Conservation (phyloP, 1,284 basidiomycete species). For the Papiliotrema flavescens region DNA sequence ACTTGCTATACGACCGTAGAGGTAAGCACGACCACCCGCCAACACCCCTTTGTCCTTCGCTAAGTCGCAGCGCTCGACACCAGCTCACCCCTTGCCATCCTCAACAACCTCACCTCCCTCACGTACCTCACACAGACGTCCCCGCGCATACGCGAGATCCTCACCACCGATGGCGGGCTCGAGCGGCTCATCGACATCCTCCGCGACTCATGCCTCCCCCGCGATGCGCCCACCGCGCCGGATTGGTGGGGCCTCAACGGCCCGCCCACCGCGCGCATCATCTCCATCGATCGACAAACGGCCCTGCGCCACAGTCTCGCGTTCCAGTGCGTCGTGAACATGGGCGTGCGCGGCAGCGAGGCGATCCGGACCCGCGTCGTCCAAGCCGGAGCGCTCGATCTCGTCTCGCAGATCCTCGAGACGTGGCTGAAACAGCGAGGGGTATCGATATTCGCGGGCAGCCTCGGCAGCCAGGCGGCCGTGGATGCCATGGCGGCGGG, state of each 20-base stretch:
- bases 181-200: slow-evolving; percentile 91
- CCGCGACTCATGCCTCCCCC: slow-evolving; percentile 65
- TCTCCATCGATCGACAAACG: slow-evolving; percentile 70
- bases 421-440: slow-evolving; percentile 83
- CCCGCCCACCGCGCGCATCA: slow-evolving; percentile 47
- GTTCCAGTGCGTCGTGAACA: slow-evolving; percentile 96
- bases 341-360: slow-evolving; percentile 95
- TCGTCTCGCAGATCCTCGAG: slow-evolving; percentile 91
- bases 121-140: slow-evolving; percentile 97
- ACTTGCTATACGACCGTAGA: slow-evolving; percentile 90
- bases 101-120: slow-evolving; percentile 96
- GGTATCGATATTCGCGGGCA: slow-evolving; percentile 44
- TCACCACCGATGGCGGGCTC: slow-evolving; percentile 95
- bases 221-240: slow-evolving; percentile 32
- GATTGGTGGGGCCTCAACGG: slow-evolving; percentile 49
- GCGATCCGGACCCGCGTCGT: slow-evolving; percentile 87
- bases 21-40: slow-evolving; percentile 57
- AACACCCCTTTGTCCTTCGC: background rate
- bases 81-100: slow-evolving; percentile 80
- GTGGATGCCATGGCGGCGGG: slow-evolving; percentile 56
- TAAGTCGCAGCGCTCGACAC: slow-evolving; percentile 77
- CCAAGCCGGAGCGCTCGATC: slow-evolving; percentile 90
- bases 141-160: slow-evolving; percentile 94
- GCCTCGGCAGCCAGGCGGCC: slow-evolving; percentile 57
- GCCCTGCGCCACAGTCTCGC: slow-evolving; percentile 84